Conservation (phyloP, 345 rosid species). For the Theobroma cacao region DNA sequence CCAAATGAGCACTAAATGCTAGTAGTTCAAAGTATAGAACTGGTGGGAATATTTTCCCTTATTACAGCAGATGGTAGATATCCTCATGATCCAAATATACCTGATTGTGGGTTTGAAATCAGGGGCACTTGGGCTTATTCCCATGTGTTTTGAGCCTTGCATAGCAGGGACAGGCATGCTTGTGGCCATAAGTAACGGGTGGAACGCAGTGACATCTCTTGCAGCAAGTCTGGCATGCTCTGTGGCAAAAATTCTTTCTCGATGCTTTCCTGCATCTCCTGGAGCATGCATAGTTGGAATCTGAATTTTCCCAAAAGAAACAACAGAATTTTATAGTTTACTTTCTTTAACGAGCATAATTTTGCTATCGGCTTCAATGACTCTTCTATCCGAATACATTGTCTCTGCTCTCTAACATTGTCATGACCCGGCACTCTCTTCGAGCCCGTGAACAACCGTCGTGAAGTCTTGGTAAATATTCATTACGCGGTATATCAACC, state of each 20-base stretch:
- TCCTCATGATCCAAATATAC: neutral
- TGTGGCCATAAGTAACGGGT: slow-evolving; percentile 52
- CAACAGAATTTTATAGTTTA: neutral
- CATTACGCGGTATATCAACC: no score
- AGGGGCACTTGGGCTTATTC: slow-evolving; percentile 49
- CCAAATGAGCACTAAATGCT: neutral
- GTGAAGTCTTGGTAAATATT: no score
- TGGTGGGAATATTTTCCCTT: neutral
- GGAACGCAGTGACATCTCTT: slow-evolving; percentile 58
- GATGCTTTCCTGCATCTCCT: slow-evolving; percentile 48
- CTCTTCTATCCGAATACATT: slow-evolving; percentile 34
- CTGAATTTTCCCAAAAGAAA: slow-evolving; percentile 23
- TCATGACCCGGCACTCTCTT: no score
- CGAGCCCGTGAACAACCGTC: no score
- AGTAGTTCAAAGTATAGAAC: neutral
- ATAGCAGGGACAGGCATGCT: slow-evolving; percentile 46
- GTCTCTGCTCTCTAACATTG: no score
- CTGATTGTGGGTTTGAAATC: neutral
- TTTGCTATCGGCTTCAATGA: slow-evolving; percentile 36
- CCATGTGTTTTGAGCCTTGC: slow-evolving; percentile 46
- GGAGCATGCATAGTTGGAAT: slow-evolving; percentile 36
- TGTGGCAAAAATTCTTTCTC: slow-evolving; percentile 43
- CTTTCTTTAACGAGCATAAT: slow-evolving; percentile 28
- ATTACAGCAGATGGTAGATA: neutral
- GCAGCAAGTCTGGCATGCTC: slow-evolving; percentile 62